phyloP scores from a whole-genome alignment of 1,284 basidiomycete genomes.

The Leccinum colubrinum region DNA sequence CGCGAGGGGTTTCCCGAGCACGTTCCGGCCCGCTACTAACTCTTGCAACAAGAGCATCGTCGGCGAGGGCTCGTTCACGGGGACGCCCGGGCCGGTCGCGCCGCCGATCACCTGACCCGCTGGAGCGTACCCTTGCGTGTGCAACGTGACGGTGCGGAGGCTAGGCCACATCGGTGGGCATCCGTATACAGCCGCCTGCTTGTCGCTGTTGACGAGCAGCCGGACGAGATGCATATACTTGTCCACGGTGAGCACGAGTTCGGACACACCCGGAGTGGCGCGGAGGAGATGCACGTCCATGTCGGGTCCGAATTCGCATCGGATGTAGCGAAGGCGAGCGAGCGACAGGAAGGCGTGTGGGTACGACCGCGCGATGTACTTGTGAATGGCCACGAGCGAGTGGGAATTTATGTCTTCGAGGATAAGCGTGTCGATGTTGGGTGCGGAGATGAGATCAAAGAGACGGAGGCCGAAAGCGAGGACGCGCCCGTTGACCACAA shows the following conservation, averaged over 20 bases:
- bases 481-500: constrained; percentile 31
- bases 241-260: constrained; percentile 32
- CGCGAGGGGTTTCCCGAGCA: constrained; percentile 21
- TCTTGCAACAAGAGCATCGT: constrained; percentile 33
- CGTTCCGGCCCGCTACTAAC: constrained; percentile 21
- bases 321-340: constrained; percentile 26
- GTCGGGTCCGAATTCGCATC: constrained; percentile 32
- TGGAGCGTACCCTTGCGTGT: constrained; percentile 30
- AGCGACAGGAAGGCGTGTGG: constrained; percentile 30
- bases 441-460: constrained; percentile 32
- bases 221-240: constrained; percentile 31
- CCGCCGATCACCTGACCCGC: constrained; percentile 19
- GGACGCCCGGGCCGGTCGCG: constrained; percentile 14
- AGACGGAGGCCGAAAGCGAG: constrained; percentile 30
- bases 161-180: constrained; percentile 31
- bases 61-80: constrained; percentile 31
- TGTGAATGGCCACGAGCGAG: constrained; percentile 30
- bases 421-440: constrained; percentile 31
- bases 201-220: constrained; percentile 34
- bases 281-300: constrained; percentile 33
- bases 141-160: constrained; percentile 26
- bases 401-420: constrained; percentile 31
- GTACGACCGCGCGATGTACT: constrained; percentile 25
- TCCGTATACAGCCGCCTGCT: constrained; percentile 29
- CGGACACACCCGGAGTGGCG: constrained; percentile 28